Evolutionary conservation across 352 stramenopile species (phyloP), one percentile per base, ranked within the genome.

Genomic region (Pythium phragmitis): DNA sequence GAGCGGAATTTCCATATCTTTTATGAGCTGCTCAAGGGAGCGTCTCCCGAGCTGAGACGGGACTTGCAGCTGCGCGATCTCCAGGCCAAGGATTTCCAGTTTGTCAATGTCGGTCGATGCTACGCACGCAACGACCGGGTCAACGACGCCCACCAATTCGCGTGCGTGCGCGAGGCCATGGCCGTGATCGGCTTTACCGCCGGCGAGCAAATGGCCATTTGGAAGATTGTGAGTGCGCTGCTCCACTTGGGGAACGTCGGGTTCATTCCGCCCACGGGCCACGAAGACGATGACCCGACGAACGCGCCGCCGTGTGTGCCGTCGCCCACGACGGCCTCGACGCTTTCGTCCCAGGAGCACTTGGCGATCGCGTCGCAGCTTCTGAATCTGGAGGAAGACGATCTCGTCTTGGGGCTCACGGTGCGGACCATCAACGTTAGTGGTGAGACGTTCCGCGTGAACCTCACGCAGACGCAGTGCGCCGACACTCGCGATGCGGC

Each of bases 1-100:
- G 87, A 95, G 57, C 82, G 87, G 23, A 92, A 91, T 63, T 95
- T 88, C 55, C 87, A 95, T 66, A 67, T 91, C 28, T 92, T 95
- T 64, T 95, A 93, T 52, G 79, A 92, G 37, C 68, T 95, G 14
- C 62, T 93, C 21, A 74, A 75, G 33, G 78, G 78, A 67, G 80
- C 76, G 59, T 67, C 79, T 70, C 70, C 71, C 14, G 45, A 64
- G 69, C 69, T 77, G 64, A 75, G 89, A 73, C 58, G 55, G 11
- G 28, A 77, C 30, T 63, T 88, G 49, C 65, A 73, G 46, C 62
- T 93, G 3, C 57, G 72, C 8, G 60, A 72, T 7, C 50, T 86
- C 0, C 51, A 70, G 16, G 70, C 70, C 14, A 53, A 74, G 30
- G 76, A 87, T 28, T 90, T 87, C 37, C 73, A 84, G 68, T 96